Base-by-base conservation (phyloP, 345 rosid genomes). In the Eucalyptus erythrocorys region DNA sequence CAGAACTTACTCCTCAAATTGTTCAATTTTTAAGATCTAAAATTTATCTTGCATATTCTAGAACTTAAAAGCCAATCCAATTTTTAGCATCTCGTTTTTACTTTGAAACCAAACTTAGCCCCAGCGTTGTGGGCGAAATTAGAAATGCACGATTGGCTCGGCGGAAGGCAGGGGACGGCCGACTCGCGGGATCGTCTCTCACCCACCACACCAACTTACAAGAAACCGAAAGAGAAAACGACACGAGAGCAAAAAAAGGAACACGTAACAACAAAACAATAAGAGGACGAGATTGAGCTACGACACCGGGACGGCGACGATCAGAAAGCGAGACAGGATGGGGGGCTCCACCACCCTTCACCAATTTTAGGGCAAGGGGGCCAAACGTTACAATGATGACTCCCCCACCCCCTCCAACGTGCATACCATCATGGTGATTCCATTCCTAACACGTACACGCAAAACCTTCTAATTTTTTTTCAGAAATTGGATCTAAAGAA, bases 121-220 rank as follows among this genome's bases (percentile, higher is more conserved):
- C 3, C 0, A 55, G n/a, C 1, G n/a, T 3, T 0, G 26, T 11
- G 81, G 24, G 43, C 7, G 22, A n/a, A 34, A 34, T 9, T 19
- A 71, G 45, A 37, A 37, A 37, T 71, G 45, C 45, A 10, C 13
- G 4, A 71, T 71, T 19, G 45, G 81, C 45, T 10, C 8, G 14
- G 27, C 6, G 13, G 43, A 34, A 2, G 13, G 80, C 43, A 3
- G 6, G 82, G 45, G 82, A 19, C 24, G 40, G 76, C 76, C 76
- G 76, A n/a, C 76, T 16, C 76, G 21, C 21, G 19, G 0, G 79
- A 34, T 34, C 45, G 12, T 10, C 45, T 1, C 82, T 19, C 82
- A 71, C 82, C 82, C 82, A 32, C 82, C 82, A 3, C 45, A 19
- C 81, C 45, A 71, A 19, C 82, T 71, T 10, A 37, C 11, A 37